These are phyloP conservation scores for Eustoma russellianum DNA, from an alignment of 257 asterid species.

Conservation along the genomic window DNA sequence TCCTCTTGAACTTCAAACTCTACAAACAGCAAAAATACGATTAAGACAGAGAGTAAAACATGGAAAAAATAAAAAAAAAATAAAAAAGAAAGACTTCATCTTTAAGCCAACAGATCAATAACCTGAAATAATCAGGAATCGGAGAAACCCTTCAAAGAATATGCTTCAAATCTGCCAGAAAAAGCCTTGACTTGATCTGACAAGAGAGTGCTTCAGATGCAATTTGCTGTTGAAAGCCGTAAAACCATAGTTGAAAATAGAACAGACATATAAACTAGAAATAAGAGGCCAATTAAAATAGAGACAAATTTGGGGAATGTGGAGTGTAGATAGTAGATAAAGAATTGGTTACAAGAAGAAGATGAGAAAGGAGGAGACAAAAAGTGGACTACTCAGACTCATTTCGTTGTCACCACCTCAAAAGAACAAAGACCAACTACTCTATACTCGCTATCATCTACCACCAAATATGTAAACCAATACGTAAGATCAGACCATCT, in stretches of 20 bases:
- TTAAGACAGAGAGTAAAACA: not conserved
- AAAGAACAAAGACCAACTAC: conserved; percentile 7
- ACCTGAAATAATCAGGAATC: not conserved
- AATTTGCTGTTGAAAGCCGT: too few species aligned
- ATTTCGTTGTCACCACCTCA: conserved; percentile 38
- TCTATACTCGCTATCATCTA: too few species aligned
- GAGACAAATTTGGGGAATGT: too few species aligned
- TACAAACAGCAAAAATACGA: conserved; percentile 9
- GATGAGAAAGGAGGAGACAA: conserved; percentile 21
- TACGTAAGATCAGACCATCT: too few species aligned
- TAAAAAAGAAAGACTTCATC: too few species aligned
- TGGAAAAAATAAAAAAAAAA: too few species aligned
- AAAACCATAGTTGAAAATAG: conserved; percentile 21
- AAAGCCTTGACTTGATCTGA: conserved; percentile 23
- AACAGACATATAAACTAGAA: too few species aligned
- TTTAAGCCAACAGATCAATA: too few species aligned
- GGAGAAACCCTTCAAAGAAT: conserved; percentile 14
- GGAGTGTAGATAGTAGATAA: too few species aligned
- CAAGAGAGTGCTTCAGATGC: conserved; percentile 18
- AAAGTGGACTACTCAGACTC: conserved; percentile 42
- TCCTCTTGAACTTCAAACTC: conserved; percentile 6
- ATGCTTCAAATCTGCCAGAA: conserved; percentile 10
- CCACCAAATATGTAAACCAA: too few species aligned
- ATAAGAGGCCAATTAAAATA: too few species aligned
- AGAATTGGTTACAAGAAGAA: too few species aligned